Base-by-base conservation (phyloP, 2,329 filamentous ascomycete species). In the Colletotrichum somersetense region DNA sequence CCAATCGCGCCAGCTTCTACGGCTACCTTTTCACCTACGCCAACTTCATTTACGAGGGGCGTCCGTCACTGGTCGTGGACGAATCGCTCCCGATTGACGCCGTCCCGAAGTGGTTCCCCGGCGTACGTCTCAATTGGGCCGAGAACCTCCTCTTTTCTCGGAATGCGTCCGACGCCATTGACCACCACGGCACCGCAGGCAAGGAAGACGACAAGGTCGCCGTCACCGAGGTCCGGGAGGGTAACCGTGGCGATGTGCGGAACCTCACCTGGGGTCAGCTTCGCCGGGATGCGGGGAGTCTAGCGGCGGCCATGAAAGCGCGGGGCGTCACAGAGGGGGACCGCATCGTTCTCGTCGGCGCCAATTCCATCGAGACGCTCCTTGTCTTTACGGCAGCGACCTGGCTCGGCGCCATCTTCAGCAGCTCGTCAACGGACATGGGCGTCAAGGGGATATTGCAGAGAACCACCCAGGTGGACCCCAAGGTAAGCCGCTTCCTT, bases 371-470 rank as follows among this genome's bases (percentile, higher is more conserved):
- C 46, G 91, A 95, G 79, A 95, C 93, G 0, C 82, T 95, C 67
- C 84, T 91, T 2, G 88, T 94, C 1, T 92, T 93, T 77, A 83
- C 94, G 71, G 93, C 92, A 0, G 87, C 90, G 0, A 88, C 88
- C 1, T 91, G 91, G 80, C 77, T 96, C 1, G 94, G 94, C 0
- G 94, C 86, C 0, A 79, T 97, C 1, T 96, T 96, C 79, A 93
- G 90, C 75, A 92, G 89, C 59, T 91, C 89, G 65, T 93, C 91
- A 10, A 96, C 94, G 0, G 94, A 97, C 80, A 96, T 96, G 91
- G 94, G 94, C 0, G 90, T 91, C 18, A 91, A 91, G 74, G 94
- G 93, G 0, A 88, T 97, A 23, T 77, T 97, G 75, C 93, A 96
- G 80, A 85, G 94, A 44, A 85, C 93, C 35, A 82, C 91, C 61